phyloP scores from a whole-genome alignment of 805 yeast species.

The Cyberlindnera nakhonratchasimensis region DNA sequence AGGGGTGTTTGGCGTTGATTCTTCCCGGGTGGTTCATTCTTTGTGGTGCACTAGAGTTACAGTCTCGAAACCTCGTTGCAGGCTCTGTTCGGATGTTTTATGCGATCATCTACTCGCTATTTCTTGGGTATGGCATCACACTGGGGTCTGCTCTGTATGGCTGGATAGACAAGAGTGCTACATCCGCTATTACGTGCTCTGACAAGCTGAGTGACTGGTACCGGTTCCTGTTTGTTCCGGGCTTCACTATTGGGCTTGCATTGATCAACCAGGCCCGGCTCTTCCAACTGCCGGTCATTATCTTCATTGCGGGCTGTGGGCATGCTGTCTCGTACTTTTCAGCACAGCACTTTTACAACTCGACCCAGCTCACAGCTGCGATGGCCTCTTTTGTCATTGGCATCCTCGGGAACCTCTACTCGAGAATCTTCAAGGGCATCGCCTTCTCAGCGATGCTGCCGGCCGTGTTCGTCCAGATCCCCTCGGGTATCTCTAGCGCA shows the following conservation, averaged over 20 bases:
- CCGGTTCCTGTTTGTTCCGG: constrained; percentile 74
- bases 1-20: constrained; percentile 86
- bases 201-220: constrained; percentile 49
- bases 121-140: constrained; percentile 91
- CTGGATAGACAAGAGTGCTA: constrained; percentile 83
- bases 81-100: constrained; percentile 96
- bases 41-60: constrained; percentile 89
- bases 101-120: constrained; percentile 88
- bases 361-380: constrained; percentile 84
- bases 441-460: constrained; percentile 96
- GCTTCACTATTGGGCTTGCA: constrained; percentile 58
- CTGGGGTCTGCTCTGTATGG: constrained; percentile 92
- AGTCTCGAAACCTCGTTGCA: constrained; percentile 84
- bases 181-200: constrained; percentile 50
- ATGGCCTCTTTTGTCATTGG: constrained; percentile 91
- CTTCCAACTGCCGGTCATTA: constrained; percentile 81
- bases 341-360: constrained; percentile 61
- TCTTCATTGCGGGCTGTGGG: constrained; percentile 70
- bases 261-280: constrained; percentile 81
- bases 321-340: constrained; percentile 83
- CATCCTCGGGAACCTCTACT: constrained; percentile 78
- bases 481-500: constrained; percentile 90
- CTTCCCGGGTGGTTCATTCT: constrained; percentile 92
- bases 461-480: constrained; percentile 91
- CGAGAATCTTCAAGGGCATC: constrained; percentile 82